Percentiles rank a stretch among this genome's conserved stretches.
Evolutionary conservation across 129 eudicot genomes (phyloP).

Genomic region (Arctium minus): DNA sequence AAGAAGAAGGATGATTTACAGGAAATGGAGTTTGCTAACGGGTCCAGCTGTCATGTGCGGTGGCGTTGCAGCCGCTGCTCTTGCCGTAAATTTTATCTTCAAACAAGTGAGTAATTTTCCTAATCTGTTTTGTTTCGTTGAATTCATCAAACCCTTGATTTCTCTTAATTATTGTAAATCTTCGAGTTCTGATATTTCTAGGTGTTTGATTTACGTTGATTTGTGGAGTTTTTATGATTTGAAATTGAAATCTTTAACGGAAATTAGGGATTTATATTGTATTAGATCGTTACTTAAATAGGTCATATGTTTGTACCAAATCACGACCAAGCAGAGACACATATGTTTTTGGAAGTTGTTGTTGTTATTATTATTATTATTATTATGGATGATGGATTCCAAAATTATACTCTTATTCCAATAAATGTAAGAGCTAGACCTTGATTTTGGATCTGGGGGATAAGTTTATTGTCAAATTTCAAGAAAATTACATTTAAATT

Average conservation of each 20-base stretch:
- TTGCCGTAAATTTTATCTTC: background rate
- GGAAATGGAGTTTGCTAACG: slow-evolving; percentile 9
- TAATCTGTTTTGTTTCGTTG: background rate
- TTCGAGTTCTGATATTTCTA: background rate
- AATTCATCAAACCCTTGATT: background rate
- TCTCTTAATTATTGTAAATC: background rate
- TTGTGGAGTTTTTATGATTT: background rate
- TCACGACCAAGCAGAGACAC: background rate
- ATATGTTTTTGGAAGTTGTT: background rate
- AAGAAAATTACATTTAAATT: background rate
- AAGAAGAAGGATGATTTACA: slow-evolving; percentile 8
- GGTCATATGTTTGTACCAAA: background rate
- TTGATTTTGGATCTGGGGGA: background rate
- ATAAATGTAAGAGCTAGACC: background rate
- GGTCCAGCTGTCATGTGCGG: background rate
- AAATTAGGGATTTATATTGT: background rate
- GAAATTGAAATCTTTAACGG: background rate
- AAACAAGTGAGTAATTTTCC: slow-evolving; percentile 1
- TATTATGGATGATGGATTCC: background rate
- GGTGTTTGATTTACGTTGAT: background rate
- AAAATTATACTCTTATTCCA: background rate
- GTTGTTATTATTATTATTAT: too few species aligned
- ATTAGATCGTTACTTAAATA: background rate
- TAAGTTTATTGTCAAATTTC: background rate
- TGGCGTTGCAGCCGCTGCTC: slow-evolving; percentile 1